These are phyloP conservation scores for Alternaria ventricosa DNA, from an alignment of 2,329 filamentous ascomycete species.

Conservation along the genomic window DNA sequence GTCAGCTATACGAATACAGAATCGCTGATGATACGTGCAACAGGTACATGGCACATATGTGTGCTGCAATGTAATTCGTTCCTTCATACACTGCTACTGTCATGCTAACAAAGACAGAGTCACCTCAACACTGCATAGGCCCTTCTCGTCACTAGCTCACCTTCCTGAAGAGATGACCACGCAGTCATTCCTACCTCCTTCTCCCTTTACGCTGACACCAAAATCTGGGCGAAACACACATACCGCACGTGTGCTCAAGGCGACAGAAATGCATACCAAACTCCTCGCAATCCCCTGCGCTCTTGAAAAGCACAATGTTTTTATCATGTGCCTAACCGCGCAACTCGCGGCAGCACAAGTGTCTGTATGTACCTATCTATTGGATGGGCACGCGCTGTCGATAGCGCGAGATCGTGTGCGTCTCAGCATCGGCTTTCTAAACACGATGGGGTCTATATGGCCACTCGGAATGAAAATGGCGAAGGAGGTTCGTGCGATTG, in stretches of 20 bases:
- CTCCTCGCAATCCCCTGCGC: constrained; percentile 76
- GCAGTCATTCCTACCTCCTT: constrained; percentile 67
- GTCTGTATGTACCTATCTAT: constrained; percentile 68
- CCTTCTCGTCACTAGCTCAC: constrained; percentile 45
- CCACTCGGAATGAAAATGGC: constrained; percentile 72
- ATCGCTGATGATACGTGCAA: neutral
- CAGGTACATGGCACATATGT: constrained; percentile 81
- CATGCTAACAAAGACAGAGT: constrained; percentile 21
- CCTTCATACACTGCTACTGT: neutral
- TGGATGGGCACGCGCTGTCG: constrained; percentile 63
- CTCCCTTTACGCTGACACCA: constrained; percentile 56
- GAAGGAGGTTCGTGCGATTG: constrained; percentile 74
- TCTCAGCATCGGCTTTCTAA: constrained; percentile 78
- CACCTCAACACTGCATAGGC: constrained; percentile 49
- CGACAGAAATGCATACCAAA: constrained; percentile 76
- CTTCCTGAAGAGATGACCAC: constrained; percentile 39
- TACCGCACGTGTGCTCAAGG: constrained; percentile 78
- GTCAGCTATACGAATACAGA: neutral
- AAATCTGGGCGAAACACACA: constrained; percentile 59
- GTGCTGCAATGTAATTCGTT: constrained; percentile 58
- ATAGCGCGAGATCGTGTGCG: constrained; percentile 75
- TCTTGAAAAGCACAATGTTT: constrained; percentile 69
- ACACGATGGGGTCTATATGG: constrained; percentile 72
- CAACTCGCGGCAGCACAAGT: constrained; percentile 39
- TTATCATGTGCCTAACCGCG: constrained; percentile 39